Base-by-base conservation (phyloP, 1,284 basidiomycete species). In the Clitocybe nebularis region DNA sequence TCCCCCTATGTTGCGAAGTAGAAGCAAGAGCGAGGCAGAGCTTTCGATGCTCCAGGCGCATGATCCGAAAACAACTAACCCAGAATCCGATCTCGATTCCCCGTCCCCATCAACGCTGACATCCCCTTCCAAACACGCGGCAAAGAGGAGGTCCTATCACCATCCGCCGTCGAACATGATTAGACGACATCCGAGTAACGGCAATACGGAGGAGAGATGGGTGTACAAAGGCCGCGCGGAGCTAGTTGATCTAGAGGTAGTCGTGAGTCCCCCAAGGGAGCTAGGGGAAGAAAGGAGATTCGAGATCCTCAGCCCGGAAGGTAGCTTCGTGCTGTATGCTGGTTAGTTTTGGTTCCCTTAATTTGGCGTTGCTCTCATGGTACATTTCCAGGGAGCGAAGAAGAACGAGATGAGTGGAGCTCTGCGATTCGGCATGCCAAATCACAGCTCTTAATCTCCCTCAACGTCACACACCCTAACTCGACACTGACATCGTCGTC, bases 401-500 rank as follows among this genome's bases (percentile, higher is more conserved):
- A 72, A n/a, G 78, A 81, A 39, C 72, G 84, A 32, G 74, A 85
- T 45, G 70, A 72, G 26, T 93, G 90, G 90, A 72, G 79, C 2
- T 63, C 69, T 2, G 74, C 76, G 3, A 82, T 93, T 33, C 74
- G 90, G 25, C 72, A 72, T 37, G 82, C 91, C 23, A 90, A 91
- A 56, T 71, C 78, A 0, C 77, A 84, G 16, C 68, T 87, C 3
- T 71, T 91, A 10, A 68, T 75, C 9, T 78, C 79, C 2, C 69
- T 86, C 43, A 85, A 81, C 49, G 63, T 77, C 36, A 86, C 74
- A 39, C 76, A 81, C 56, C 83, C 81, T 20, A 79, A 87, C 61
- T 88, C 84, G n/a, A 89, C 88, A 0, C 68, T 90, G 13, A 86
- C 84, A 0, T 84, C 84, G 0, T 88, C 84, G 0, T 66, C 79